These are phyloP conservation scores for Daldinia caldariorum DNA, from an alignment of 495 filamentous ascomycete genomes.

Conservation along the genomic window DNA sequence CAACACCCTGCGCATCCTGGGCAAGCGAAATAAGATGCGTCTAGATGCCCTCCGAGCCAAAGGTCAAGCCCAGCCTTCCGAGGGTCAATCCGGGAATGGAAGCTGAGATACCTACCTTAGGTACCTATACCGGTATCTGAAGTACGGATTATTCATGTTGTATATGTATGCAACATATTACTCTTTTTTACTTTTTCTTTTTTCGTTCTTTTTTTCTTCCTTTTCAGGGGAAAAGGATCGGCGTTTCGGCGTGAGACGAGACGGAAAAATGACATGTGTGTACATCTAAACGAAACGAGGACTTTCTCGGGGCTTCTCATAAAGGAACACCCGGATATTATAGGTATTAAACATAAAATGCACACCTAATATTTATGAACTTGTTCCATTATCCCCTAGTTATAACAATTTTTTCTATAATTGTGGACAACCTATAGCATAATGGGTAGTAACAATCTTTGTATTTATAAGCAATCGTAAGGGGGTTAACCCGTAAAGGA, in stretches of 20 bases:
- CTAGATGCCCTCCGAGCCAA: constrained; percentile 63
- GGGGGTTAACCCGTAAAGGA: not conserved
- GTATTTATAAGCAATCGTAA: constrained; percentile 29
- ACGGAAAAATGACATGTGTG: too few species aligned
- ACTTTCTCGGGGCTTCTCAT: too few species aligned
- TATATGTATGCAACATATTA: too few species aligned
- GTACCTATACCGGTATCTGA: too few species aligned
- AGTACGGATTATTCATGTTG: not conserved
- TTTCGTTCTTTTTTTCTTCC: too few species aligned
- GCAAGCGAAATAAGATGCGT: constrained; percentile 70
- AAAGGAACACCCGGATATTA: too few species aligned
- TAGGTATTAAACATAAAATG: not conserved
- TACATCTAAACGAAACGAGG: too few species aligned
- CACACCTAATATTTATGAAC: not conserved
- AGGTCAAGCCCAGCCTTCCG: constrained; percentile 13
- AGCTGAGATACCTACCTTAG: not conserved
- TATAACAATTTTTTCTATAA: not conserved
- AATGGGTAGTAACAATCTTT: too few species aligned
- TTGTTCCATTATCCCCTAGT: not conserved
- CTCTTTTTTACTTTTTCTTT: too few species aligned
- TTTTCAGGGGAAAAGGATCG: too few species aligned
- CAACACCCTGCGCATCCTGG: constrained; percentile 69
- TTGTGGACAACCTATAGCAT: not conserved
- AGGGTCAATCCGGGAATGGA: constrained; percentile 4
- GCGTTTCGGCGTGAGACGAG: too few species aligned